Evolutionary conservation across 306 rosid species (phyloP).

Genomic region (Acacia acuminata): DNA sequence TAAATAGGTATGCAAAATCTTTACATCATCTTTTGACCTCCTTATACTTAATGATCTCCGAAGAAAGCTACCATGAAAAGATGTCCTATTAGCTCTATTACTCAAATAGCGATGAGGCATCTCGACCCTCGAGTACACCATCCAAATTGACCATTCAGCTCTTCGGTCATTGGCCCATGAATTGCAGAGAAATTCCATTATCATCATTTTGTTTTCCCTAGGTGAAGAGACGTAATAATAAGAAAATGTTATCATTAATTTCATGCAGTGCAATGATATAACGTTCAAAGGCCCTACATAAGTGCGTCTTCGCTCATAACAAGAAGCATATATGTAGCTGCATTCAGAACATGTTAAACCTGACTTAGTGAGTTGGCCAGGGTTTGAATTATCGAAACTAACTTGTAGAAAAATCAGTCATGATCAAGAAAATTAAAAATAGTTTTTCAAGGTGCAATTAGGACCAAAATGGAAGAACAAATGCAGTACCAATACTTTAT

Average conservation of each 20-base stretch:
- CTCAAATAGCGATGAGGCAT: slow-evolving; percentile 75
- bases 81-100: slow-evolving; percentile 10
- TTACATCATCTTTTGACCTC: slow-evolving; percentile 81
- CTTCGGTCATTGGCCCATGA: slow-evolving; percentile 76
- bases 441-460: not conserved
- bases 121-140: slow-evolving; percentile 82
- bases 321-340: not conserved
- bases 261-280: slow-evolving; percentile 7
- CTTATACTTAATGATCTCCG: slow-evolving; percentile 53
- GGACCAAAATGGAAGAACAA: slow-evolving; percentile 23
- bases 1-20: slow-evolving; percentile 17
- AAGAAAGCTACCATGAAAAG: slow-evolving; percentile 46
- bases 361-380: slow-evolving; percentile 7
- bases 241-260: slow-evolving; percentile 20
- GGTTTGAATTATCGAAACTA: slow-evolving; percentile 4
- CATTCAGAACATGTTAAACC: slow-evolving; percentile 10
- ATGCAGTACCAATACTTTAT: slow-evolving; percentile 5
- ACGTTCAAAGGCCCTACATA: not conserved
- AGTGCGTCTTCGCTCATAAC: slow-evolving; percentile 11
- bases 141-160: slow-evolving; percentile 99
- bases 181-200: slow-evolving; percentile 71
- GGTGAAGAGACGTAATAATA: slow-evolving; percentile 25
- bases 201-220: slow-evolving; percentile 79
- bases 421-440: not conserved
- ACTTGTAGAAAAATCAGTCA: not conserved